These are phyloP conservation scores for Moesziomyces sp. DNA, from an alignment of 1,284 basidiomycete species.

Conservation along the genomic window DNA sequence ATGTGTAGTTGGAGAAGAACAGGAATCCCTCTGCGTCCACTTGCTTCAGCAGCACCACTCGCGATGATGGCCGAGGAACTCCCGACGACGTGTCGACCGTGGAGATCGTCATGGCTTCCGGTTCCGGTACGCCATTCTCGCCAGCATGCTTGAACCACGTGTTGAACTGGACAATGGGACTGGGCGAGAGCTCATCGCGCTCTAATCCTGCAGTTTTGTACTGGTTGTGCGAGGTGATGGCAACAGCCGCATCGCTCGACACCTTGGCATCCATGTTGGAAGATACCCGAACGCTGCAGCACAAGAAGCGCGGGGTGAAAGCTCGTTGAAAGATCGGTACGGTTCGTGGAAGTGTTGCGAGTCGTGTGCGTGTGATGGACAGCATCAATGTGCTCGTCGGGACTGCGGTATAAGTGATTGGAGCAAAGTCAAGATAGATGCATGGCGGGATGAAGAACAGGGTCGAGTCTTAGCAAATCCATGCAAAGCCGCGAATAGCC, in stretches of 20 bases:
- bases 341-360: background rate
- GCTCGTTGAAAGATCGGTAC: background rate
- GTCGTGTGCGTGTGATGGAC: background rate
- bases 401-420: background rate
- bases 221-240: slow-evolving; percentile 62
- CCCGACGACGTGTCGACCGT: slow-evolving; percentile 35
- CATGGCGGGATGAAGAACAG: background rate
- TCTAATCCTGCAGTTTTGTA: slow-evolving; percentile 61
- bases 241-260: slow-evolving; percentile 11
- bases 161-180: slow-evolving; percentile 62
- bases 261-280: slow-evolving; percentile 30
- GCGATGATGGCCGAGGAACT: slow-evolving; percentile 75
- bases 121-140: slow-evolving; percentile 56
- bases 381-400: background rate
- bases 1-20: slow-evolving; percentile 96
- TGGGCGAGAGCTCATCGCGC: slow-evolving; percentile 33
- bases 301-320: background rate
- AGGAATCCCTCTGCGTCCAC: slow-evolving; percentile 77
- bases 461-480: slow-evolving; percentile 16
- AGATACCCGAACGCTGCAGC: too few species aligned
- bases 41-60: slow-evolving; percentile 91
- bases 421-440: background rate
- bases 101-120: slow-evolving; percentile 65
- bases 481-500: background rate
- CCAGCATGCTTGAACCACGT: slow-evolving; percentile 59